Evolutionary conservation across 2,329 filamentous ascomycete species (phyloP), one percentile per base, ranked within the genome.

Genomic region (Pseudocercospora cruenta): DNA sequence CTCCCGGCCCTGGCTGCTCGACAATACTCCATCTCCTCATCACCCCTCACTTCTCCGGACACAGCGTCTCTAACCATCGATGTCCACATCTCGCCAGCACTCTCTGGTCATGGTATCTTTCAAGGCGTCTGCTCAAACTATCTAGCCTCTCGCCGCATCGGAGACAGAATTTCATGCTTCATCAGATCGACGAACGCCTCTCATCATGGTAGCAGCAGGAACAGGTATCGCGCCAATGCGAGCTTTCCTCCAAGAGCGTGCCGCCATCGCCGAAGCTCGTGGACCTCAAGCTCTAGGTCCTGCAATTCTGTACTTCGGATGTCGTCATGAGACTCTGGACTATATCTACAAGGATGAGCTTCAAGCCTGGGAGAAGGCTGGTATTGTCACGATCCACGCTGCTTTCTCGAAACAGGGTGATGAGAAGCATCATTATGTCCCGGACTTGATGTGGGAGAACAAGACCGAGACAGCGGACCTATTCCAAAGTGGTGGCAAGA

Each of bases 61-160:
- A 67, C 62, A 5, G 65, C 64, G 10, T 65, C 64, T 85, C 82
- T 93, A 28, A 92, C 89, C 2, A 91, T 90, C 79, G 84, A 85
- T 2, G 83, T 93, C 12, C 62, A 67, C 54, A 49, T 31, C n/a
- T 62, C 66, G 0, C 69, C 68, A 2, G 65, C 70, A 4, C 54
- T 65, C 2, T 65, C 66, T 12, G 63, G 62, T 12, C 68, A 68
- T 14, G 64, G 64, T 6, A 74, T 75, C 14, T 78, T 78, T 63
- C 73, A 78, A 7, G 80, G 80, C 26, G 80, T 81, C 2, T 79
- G 80, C 0, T 76, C 77, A 0, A 78, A 70, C 39, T 81, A 81
- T 62, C 73, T 82, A 3, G 75, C 78, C 1, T 73, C 70, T n/a
- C 74, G 80, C 3, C 68, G 65, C 3, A 58, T 74, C 2, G 80